Evolutionary conservation across 345 rosid genomes (phyloP), one percentile per base, ranked within the genome.

Genomic region (Trapa incisa): DNA sequence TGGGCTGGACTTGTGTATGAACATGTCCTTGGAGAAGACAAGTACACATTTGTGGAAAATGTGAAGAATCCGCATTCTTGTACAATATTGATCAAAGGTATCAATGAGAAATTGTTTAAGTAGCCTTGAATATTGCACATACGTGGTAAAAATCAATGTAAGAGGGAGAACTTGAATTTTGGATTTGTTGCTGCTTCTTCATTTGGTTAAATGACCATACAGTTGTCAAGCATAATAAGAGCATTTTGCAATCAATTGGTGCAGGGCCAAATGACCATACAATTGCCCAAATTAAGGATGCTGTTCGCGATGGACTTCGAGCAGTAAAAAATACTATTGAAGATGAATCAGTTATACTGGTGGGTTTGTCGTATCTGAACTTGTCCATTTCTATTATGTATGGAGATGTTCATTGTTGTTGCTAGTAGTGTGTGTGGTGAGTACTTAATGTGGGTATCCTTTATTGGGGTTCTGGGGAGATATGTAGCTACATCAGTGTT

Each of bases 1-100:
- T 94, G 93, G 99, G 97, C 99, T 75, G 97, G 99, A 74, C 85
- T 91, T 42, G 96, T 94, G 22, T 89, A 89, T 75, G 97, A 94
- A 77, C 97, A 94, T 45, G 76, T 84, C 64, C 97, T 94, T 64
- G 97, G 99, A 38, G 99, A 94, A 74, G 96, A 91, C 65, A 91
- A 87, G 78, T 94, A 91, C 81, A 91, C 99, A 14, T 94, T 94
- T 74, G 96, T 94, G 32, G 99, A 94, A 78, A 83, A 91, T 78
- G 97, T 91, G 65, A 95, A 88, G 81, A 85, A 91, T 79, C 96
- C 97, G 45, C 74, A 75, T 75, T 91, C 97, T 37, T 94, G 99
- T 72, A 94, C 96, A 1, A 89, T 95, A 72, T 86, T 95, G 68
- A 91, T 95, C 7, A 91, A 91, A 86, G 97, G 99, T 91, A 84